phyloP scores from a whole-genome alignment of 768 basidiomycete genomes.

The Boletellus ananas region DNA sequence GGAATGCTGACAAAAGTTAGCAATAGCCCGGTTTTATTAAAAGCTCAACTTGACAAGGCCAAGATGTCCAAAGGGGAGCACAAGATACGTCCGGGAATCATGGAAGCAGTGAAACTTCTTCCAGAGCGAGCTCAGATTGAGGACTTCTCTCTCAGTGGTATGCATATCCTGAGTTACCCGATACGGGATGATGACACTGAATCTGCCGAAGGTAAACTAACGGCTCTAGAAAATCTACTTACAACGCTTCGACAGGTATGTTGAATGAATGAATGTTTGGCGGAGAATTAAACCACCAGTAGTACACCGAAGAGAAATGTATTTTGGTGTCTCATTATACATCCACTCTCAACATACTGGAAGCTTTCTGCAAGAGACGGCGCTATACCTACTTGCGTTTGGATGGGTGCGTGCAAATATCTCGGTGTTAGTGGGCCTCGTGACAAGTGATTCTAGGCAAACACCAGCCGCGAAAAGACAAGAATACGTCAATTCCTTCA shows the following conservation, averaged over 20 bases:
- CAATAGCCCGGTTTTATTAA: conserved; percentile 86
- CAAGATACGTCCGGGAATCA: conserved; percentile 47
- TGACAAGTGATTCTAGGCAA: conserved; percentile 43
- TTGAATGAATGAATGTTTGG: not conserved
- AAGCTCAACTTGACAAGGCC: conserved; percentile 68
- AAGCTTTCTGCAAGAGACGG: conserved; percentile 75
- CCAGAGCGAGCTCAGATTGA: conserved; percentile 58
- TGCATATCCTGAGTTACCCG: conserved; percentile 10
- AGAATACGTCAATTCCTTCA: conserved; percentile 86
- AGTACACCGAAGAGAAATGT: conserved; percentile 90
- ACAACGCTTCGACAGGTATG: conserved; percentile 53
- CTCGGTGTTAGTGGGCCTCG: not conserved
- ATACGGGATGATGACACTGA: conserved; percentile 2
- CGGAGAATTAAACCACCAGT: conserved; percentile 2
- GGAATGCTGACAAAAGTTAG: conserved; percentile 83
- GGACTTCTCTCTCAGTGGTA: conserved; percentile 81
- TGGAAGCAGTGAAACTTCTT: conserved; percentile 58
- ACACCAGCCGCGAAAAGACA: conserved; percentile 76
- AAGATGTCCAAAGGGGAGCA: conserved; percentile 40
- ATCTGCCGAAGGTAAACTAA: conserved; percentile 61
- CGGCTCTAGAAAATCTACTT: conserved; percentile 63
- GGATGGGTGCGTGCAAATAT: conserved; percentile 63
- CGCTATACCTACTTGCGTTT: conserved; percentile 78
- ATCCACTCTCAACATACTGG: conserved; percentile 87
- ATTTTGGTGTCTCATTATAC: conserved; percentile 97